These are phyloP conservation scores for Claviceps spartinae DNA, from an alignment of 2,329 filamentous ascomycete genomes.

Conservation along the genomic window DNA sequence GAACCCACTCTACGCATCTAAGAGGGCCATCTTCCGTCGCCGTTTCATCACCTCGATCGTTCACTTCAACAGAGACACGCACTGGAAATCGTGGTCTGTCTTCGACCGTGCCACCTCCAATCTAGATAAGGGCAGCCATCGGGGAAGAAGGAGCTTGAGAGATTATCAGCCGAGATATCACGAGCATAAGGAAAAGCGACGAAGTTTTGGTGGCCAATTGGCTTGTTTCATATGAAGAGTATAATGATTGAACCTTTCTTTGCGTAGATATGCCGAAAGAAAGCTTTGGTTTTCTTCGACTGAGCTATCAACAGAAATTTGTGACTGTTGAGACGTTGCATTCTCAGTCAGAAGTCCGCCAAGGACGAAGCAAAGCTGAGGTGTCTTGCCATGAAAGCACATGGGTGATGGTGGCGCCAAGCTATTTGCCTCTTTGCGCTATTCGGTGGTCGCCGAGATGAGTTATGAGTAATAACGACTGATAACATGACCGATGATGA, in stretches of 20 bases:
- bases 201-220: background rate
- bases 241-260: background rate
- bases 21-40: too few species aligned
- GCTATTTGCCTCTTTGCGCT: background rate
- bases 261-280: background rate
- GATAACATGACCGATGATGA: background rate
- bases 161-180: background rate
- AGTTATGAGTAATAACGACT: background rate
- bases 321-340: too few species aligned
- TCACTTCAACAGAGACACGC: too few species aligned
- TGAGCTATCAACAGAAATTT: too few species aligned
- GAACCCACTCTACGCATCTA: too few species aligned
- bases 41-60: too few species aligned
- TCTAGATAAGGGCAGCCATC: too few species aligned
- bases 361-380: background rate
- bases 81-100: too few species aligned
- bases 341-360: too few species aligned
- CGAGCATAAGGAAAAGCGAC: background rate
- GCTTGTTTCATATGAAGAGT: background rate
- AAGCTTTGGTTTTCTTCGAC: background rate
- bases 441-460: background rate
- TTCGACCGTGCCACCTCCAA: too few species aligned
- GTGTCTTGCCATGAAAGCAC: background rate
- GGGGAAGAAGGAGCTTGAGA: background rate
- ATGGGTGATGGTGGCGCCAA: background rate